phyloP scores from a whole-genome alignment of 2,329 filamentous ascomycete species.

The Chrysoporthe puriensis region DNA sequence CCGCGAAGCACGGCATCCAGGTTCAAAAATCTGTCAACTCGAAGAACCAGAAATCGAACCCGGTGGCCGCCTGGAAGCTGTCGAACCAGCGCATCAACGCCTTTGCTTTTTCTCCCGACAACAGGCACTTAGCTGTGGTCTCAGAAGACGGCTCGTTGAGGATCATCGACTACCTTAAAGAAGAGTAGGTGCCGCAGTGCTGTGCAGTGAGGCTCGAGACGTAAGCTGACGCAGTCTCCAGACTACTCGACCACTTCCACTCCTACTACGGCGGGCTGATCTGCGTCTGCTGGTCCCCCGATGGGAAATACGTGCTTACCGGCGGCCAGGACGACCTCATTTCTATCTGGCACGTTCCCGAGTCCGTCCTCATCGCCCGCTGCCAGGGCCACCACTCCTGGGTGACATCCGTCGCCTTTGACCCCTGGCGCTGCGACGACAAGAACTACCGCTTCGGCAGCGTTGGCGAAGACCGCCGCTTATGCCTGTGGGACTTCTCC shows the following conservation, averaged over 20 bases:
- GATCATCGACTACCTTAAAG: constrained; percentile 88
- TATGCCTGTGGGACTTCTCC: constrained; percentile 96
- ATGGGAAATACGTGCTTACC: constrained; percentile 93
- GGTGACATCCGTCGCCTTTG: constrained; percentile 92
- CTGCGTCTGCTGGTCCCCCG: constrained; percentile 96
- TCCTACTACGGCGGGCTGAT: constrained; percentile 93
- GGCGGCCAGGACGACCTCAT: constrained; percentile 96
- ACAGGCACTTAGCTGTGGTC: constrained; percentile 83
- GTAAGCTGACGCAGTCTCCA: constrained; percentile 40
- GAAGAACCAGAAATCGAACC: constrained; percentile 90
- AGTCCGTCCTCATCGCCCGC: constrained; percentile 82
- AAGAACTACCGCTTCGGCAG: constrained; percentile 94
- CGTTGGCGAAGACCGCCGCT: constrained; percentile 88
- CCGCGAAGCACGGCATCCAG: constrained; percentile 57
- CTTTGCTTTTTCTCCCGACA: constrained; percentile 90
- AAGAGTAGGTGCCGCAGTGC: constrained; percentile 64
- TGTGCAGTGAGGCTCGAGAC: neutral
- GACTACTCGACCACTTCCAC: constrained; percentile 82
- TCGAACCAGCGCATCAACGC: constrained; percentile 90
- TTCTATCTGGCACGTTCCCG: constrained; percentile 90
- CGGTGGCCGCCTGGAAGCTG: constrained; percentile 88
- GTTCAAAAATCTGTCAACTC: constrained; percentile 92
- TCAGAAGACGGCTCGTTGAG: constrained; percentile 89
- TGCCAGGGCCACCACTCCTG: constrained; percentile 96
- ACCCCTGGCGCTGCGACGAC: constrained; percentile 96